Conservation (phyloP, 2,329 filamentous ascomycete genomes). For the Talaromyces sp. region DNA sequence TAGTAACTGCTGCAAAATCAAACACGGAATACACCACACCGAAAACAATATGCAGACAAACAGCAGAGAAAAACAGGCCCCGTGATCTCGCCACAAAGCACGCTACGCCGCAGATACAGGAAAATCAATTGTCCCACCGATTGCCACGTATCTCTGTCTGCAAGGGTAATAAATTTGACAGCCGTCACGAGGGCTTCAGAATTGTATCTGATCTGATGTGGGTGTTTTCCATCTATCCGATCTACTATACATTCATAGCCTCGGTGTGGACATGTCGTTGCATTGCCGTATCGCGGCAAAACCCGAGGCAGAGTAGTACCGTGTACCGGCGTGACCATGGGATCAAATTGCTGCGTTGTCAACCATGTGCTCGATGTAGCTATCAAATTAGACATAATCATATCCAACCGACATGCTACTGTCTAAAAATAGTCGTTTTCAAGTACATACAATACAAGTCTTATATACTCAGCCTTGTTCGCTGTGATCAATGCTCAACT, state of each 20-base stretch:
- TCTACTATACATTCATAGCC: not conserved
- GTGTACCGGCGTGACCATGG: not conserved
- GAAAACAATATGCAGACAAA: not conserved
- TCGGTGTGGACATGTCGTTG: not conserved
- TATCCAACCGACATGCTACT: not conserved
- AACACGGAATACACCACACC: slow-evolving; percentile 2
- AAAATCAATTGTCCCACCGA: slow-evolving; percentile 1
- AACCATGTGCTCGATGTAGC: slow-evolving; percentile 3
- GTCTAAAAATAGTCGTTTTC: no score
- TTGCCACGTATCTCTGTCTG: slow-evolving; percentile 9
- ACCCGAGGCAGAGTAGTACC: not conserved
- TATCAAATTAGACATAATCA: no score
- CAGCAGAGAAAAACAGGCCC: no score
- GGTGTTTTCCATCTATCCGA: not conserved
- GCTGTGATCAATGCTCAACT: not conserved
- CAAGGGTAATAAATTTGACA: not conserved
- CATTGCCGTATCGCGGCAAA: not conserved
- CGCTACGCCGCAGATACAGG: not conserved
- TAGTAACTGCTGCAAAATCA: not conserved
- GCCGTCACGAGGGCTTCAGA: not conserved
- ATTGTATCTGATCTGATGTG: not conserved
- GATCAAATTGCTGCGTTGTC: slow-evolving; percentile 4
- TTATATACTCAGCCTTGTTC: slow-evolving; percentile 3
- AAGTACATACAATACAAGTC: not conserved
- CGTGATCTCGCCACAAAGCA: slow-evolving; percentile 9